Evolutionary conservation across 2,329 filamentous ascomycete species (phyloP), one percentile per base, ranked within the genome.

Genomic region (Hypoxylon sp.): DNA sequence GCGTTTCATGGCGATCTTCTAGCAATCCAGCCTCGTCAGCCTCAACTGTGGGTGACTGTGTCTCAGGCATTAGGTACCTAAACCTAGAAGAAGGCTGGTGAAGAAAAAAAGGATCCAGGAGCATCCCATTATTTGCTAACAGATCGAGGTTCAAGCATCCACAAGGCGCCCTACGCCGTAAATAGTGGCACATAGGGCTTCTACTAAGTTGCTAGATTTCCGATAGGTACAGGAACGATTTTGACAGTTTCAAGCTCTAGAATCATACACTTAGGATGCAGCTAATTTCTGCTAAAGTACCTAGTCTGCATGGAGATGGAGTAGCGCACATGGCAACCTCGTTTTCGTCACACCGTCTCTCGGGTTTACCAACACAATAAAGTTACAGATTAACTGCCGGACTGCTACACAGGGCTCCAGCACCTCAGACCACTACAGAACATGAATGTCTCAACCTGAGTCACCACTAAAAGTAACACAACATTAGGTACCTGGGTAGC

Each of bases 251-350:
- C 56, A 50, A 61, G 60, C 54, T 63, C 58, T 54, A 63, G 39
- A 68, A 26, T 58, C 54, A 50, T 37, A 39, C 51, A 48, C 42
- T 57, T 50, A 22, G 50, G 62, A 68, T 37, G 39, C 26, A 62
- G n/a, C 47, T 64, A 70, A 58, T 60, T 17, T 52, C 42, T 51
- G 55, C 51, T 53, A 66, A 51, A 56, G 55, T 51, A 22, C 19
- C 19, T 22, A 53, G 35, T 61, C 29, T 35, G 33, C 58, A 29
- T 22, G 29, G 31, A 51, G 51, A 29, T 22, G 22, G 31, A 51
- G 47, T 47, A 51, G 51, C 54, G 53, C 68, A 66, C 68, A 68
- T 70, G 68, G 68, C 65, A 70, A 55, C 61, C 58, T 60, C 65
- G 51, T 70, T 63, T 70, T 66, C 51, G 65, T 63, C 62, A 63